Evolutionary conservation across 441 rosid genomes (phyloP).

Genomic region (Raphanus hybrid): DNA sequence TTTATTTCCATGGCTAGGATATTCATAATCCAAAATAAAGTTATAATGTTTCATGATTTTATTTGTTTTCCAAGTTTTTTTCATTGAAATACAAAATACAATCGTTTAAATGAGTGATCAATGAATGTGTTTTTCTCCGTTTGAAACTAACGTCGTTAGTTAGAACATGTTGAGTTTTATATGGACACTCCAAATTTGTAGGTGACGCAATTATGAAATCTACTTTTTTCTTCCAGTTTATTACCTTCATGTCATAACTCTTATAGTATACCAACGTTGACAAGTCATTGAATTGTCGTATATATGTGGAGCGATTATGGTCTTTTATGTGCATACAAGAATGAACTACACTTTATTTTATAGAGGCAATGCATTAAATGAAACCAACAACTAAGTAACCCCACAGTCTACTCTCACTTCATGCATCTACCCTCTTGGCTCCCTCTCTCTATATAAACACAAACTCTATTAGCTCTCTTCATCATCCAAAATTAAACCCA

Average conservation of each 20-base stretch:
- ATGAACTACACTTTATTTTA: neutral
- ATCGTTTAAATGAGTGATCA: neutral
- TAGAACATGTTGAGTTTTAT: neutral
- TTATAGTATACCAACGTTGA: constrained; percentile 1
- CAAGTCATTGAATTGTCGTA: neutral
- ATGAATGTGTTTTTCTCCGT: neutral
- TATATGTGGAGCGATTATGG: neutral
- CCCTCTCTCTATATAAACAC: constrained; percentile 36
- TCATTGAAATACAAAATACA: neutral
- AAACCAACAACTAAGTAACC: constrained; percentile 34
- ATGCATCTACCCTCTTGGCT: constrained; percentile 12
- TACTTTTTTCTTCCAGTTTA: neutral
- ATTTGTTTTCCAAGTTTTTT: neutral
- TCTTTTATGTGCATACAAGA: constrained; percentile 17
- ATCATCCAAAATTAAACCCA: constrained; percentile 29
- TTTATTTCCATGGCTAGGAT: neutral
- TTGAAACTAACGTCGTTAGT: neutral
- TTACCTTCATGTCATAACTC: neutral
- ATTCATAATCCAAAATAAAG: neutral
- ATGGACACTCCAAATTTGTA: neutral
- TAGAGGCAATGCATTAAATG: constrained; percentile 32
- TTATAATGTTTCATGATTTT: neutral
- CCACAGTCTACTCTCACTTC: constrained; percentile 16
- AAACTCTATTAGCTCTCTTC: constrained; percentile 24
- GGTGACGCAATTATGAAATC: constrained; percentile 1